Evolutionary conservation across 768 basidiomycete species (phyloP).

Genomic region (Thelephora aurantiotincta): DNA sequence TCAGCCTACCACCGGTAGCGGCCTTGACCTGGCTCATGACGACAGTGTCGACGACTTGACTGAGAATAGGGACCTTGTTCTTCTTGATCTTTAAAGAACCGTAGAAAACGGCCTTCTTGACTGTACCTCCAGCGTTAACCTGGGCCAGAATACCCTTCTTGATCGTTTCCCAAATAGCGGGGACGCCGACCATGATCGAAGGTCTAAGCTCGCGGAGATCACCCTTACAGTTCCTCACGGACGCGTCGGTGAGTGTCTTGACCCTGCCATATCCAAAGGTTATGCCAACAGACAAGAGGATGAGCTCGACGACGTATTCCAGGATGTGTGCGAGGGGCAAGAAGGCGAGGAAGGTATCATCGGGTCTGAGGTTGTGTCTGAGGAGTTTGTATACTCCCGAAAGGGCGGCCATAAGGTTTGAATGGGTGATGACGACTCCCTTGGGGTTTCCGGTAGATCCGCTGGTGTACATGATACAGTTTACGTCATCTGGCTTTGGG

Average conservation of each 20-base stretch:
- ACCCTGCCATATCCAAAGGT: conserved; percentile 81
- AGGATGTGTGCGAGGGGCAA: conserved; percentile 91
- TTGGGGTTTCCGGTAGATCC: conserved; percentile 91
- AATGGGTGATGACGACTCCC: conserved; percentile 81
- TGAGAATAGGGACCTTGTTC: conserved; percentile 49
- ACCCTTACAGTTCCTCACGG: conserved; percentile 80
- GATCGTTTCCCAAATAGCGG: conserved; percentile 94
- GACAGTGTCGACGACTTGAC: conserved; percentile 53
- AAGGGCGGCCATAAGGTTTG: conserved; percentile 74
- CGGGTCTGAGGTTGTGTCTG: conserved; percentile 41
- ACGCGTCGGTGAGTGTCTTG: conserved; percentile 91
- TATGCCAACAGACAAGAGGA: conserved; percentile 62
- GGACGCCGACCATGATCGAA: conserved; percentile 88
- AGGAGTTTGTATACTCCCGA: conserved; percentile 70
- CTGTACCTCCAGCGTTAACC: conserved; percentile 48
- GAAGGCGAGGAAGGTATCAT: conserved; percentile 75
- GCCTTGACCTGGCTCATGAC: conserved; percentile 66
- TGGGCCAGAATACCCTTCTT: conserved; percentile 86
- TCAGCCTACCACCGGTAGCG: conserved; percentile 80
- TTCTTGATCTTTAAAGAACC: conserved; percentile 67
- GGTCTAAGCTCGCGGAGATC: conserved; percentile 78
- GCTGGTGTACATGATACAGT: conserved; percentile 76
- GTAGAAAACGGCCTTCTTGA: conserved; percentile 72
- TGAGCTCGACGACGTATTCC: conserved; percentile 86
- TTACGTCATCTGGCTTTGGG: conserved; percentile 37